Base-by-base conservation (phyloP, 257 asterid species). In the Nicotiana otophora region DNA sequence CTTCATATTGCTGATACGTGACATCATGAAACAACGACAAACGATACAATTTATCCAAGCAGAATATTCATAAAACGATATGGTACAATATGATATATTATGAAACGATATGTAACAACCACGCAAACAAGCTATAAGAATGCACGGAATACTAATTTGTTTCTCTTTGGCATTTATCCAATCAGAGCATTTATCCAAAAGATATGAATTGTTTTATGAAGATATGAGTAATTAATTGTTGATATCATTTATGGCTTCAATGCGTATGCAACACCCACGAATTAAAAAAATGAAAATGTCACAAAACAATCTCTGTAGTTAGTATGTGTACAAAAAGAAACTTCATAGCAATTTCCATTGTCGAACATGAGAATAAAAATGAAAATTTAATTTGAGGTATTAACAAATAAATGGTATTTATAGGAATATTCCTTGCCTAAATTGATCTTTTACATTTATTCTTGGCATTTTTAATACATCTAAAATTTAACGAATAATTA, bases 331-430 rank as follows among this genome's bases (percentile, higher is more conserved):
- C 17, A 68, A 34, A 36, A 10, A 69, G 77, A 69, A 69, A 39
- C 28, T 69, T 68, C 77, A n/a, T 69, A n/a, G 77, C 31, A 69
- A 39, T 69, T 69, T 69, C 77, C 31, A n/a, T 69, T 39, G 31
- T n/a, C 53, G 39, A 69, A 36, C 30, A 69, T 19, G 19, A 69
- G 10, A 36, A 36, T 39, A n/a, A 69, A 36, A 67, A 54, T 36
- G n/a, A 36, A 36, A 9, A 54, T 69, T 28, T n/a, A 69, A 36
- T 68, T 68, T 36, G 31, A 68, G 55, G 55, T 36, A 34, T 15
- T 68, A 68, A 34, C 77, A 68, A 36, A 19, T 68, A 36, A 36
- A 19, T 68, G 68, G 36, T 11, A 1, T 17, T 17, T 19, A 36
- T 68, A 69, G 10, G 55, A 69, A 68, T 68, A 36, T 34, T 68